These are phyloP conservation scores for Ganoderma leucocontextum DNA, from an alignment of 1,284 basidiomycete genomes.

Conservation along the genomic window DNA sequence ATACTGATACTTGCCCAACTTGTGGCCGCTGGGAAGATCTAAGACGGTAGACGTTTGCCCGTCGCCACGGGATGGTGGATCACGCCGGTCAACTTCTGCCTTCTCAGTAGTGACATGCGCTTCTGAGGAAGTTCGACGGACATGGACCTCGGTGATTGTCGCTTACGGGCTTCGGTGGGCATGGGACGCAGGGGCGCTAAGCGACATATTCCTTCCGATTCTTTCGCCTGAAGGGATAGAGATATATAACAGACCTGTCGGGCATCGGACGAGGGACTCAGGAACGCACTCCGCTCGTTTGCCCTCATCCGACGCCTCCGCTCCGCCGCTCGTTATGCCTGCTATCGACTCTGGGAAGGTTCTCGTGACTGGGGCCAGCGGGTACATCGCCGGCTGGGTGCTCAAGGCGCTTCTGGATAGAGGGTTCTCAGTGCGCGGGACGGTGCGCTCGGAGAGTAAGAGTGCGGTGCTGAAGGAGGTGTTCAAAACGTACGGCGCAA, in stretches of 20 bases:
- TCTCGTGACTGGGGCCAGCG: conserved; percentile 21
- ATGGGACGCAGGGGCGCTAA: not conserved
- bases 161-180: not conserved
- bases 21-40: too few relatives aligned
- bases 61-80: not conserved
- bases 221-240: not conserved
- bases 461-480: conserved; percentile 54
- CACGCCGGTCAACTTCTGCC: not conserved
- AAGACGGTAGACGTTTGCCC: not conserved
- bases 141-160: not conserved
- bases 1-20: too few relatives aligned
- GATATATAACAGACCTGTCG: not conserved
- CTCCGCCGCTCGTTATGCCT: conserved; percentile 38
- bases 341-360: conserved; percentile 13
- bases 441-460: conserved; percentile 41
- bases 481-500: conserved; percentile 53
- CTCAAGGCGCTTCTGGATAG: conserved; percentile 37
- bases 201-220: not conserved
- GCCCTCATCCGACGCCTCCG: not conserved
- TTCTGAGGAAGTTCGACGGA: not conserved
- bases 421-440: conserved; percentile 50
- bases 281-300: not conserved
- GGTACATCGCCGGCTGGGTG: conserved; percentile 41
- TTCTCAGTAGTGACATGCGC: not conserved
- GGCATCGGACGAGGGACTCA: not conserved